phyloP scores from a whole-genome alignment of 805 yeast genomes.

The Torulaspora maleeae region DNA sequence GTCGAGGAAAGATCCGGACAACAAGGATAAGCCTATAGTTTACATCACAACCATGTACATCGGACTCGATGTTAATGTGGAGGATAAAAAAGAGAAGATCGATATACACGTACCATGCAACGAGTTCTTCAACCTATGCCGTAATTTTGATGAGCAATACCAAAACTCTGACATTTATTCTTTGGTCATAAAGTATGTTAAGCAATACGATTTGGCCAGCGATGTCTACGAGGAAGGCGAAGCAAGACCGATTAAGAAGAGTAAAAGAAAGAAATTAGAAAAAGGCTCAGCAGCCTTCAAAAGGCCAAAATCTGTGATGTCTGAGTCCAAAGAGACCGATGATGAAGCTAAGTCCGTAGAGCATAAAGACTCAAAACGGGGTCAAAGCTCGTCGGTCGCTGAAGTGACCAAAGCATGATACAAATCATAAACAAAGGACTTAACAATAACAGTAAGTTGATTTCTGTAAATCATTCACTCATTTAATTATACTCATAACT shows the following conservation, averaged over 20 bases:
- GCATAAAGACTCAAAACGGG: slow-evolving; percentile 4
- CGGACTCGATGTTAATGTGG: slow-evolving; percentile 55
- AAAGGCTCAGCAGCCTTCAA: slow-evolving; percentile 21
- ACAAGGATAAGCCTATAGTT: slow-evolving; percentile 36
- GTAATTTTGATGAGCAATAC: slow-evolving; percentile 64
- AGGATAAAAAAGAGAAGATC: slow-evolving; percentile 56
- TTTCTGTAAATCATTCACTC: not conserved
- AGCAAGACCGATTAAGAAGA: slow-evolving; percentile 58
- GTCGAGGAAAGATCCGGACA: slow-evolving; percentile 33
- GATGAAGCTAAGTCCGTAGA: not conserved
- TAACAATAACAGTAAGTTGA: not conserved
- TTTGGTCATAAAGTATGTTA: slow-evolving; percentile 66
- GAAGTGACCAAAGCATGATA: slow-evolving; percentile 16
- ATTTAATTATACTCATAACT: not conserved
- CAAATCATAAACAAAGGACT: not conserved
- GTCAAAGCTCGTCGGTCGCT: slow-evolving; percentile 10
- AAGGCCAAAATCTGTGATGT: slow-evolving; percentile 33
- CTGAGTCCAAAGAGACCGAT: slow-evolving; percentile 4
- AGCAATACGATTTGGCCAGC: slow-evolving; percentile 74
- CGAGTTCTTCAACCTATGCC: slow-evolving; percentile 79
- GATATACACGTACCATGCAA: slow-evolving; percentile 88
- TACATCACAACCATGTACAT: slow-evolving; percentile 73
- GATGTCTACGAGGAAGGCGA: slow-evolving; percentile 84
- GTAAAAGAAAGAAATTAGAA: slow-evolving; percentile 47
- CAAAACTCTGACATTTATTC: slow-evolving; percentile 49